Evolutionary conservation across 1,284 basidiomycete genomes (phyloP), one percentile per base, ranked within the genome.

Genomic region (Trametes versicolor): DNA sequence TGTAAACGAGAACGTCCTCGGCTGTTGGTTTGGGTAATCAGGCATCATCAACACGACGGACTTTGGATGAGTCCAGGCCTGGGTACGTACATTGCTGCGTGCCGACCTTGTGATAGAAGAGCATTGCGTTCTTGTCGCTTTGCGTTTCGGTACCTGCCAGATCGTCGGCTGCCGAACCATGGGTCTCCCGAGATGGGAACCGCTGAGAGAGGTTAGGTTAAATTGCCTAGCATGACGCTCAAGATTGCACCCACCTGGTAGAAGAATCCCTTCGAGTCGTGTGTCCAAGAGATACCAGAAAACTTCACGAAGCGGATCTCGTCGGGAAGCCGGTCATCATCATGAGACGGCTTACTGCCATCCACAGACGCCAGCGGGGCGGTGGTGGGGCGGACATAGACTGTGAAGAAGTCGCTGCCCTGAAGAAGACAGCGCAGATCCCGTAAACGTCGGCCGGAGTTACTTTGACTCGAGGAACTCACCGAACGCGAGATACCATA

Each of bases 251-350:
- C 50, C 68, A 90, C 91, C 81, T 93, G 91, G 75, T 95, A 95
- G 78, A 94, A 93, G 76, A 95, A 94, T 0, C 93, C 92, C 68
- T 87, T 88, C 62, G 87, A 89, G 75, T 94, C 92, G 62, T 87
- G 85, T 9, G 88, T 87, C 93, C 93, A 95, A 36, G 81, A 80
- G 56, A 94, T 83, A 12, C 78, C 77, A 0, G 89, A 90, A 77
- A 93, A 94, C 75, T 95, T 95, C 70, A 92, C 90, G 73, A 86
- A 91, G 60, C 87, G 83, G 64, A 95, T 78, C 68, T 89, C 88
- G 53, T 95, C 93, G 8, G 78, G 65, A 53, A 93, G 82, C 50
- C 88, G 82, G 32, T 79, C 79, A 21, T 85, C 81, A 70, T 89
- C 83, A 65, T 81, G 81, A 43, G 77, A 82, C 61, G 73, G 74